Evolutionary conservation across 345 rosid species (phyloP).

Genomic region (Balakata baccata): DNA sequence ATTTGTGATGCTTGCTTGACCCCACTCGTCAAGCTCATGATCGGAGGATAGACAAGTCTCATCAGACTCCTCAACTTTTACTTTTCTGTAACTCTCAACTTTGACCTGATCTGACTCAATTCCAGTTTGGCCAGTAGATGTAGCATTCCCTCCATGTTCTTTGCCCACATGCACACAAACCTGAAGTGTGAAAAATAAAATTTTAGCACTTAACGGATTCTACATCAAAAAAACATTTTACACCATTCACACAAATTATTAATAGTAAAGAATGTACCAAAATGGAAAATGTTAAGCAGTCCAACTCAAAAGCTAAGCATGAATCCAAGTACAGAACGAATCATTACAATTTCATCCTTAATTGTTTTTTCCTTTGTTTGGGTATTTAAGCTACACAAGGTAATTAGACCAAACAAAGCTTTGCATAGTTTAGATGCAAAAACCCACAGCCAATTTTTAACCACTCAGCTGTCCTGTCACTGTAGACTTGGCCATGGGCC

Average conservation of each 20-base stretch:
- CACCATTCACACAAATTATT: neutral
- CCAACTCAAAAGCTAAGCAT: neutral
- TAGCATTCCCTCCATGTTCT: slow-evolving; percentile 32
- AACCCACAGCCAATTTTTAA: neutral
- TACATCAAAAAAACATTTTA: neutral
- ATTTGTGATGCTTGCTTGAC: slow-evolving; percentile 33
- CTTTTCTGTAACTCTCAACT: slow-evolving; percentile 42
- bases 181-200: slow-evolving; percentile 19
- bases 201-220: neutral
- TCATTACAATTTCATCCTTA: neutral
- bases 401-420: neutral
- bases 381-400: neutral
- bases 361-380: neutral
- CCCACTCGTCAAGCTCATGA: slow-evolving; percentile 49
- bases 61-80: slow-evolving; percentile 37
- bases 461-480: neutral
- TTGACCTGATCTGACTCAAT: slow-evolving; percentile 34
- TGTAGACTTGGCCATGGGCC: no score
- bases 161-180: slow-evolving; percentile 39
- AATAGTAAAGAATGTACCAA: neutral
- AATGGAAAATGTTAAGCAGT: no score
- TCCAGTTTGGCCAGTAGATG: slow-evolving; percentile 21
- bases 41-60: slow-evolving; percentile 36
- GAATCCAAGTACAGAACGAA: neutral
- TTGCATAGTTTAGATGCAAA: neutral